Conservation (phyloP, 768 basidiomycete genomes). For the Rhodotorula paludigena region DNA sequence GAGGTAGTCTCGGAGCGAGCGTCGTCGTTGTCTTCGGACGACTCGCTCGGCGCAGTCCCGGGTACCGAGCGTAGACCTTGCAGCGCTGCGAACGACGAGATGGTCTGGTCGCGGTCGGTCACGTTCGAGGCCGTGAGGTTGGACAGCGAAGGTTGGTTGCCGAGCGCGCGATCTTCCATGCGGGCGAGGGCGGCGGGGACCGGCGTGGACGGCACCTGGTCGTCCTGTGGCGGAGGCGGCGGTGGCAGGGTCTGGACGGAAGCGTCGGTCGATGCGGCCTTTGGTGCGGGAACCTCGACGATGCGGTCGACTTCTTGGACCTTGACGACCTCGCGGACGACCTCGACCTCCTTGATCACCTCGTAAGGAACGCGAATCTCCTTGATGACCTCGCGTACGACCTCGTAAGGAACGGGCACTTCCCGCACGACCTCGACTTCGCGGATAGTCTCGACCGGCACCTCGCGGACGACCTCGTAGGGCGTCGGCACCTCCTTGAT, state of each 20-base stretch:
- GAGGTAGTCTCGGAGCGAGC: constrained; percentile 7
- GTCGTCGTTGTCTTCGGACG: constrained; percentile 5
- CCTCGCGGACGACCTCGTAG: constrained; percentile 42
- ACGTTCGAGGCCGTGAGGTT: constrained; percentile 11
- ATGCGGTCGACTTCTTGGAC: constrained; percentile 35
- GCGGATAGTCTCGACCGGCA: constrained; percentile 25
- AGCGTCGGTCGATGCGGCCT: constrained; percentile 11
- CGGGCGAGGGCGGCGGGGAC: neutral
- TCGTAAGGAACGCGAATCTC: constrained; percentile 9
- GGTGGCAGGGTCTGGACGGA: constrained; percentile 12
- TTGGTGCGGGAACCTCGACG: constrained; percentile 18
- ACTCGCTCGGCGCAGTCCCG: neutral
- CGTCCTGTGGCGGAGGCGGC: too few species aligned
- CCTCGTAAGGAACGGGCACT: constrained; percentile 26
- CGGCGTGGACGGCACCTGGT: neutral
- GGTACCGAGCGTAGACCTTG: constrained; percentile 1
- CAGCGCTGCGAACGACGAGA: constrained; percentile 21
- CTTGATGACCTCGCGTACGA: constrained; percentile 33
- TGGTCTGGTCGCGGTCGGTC: constrained; percentile 21
- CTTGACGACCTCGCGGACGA: constrained; percentile 12
- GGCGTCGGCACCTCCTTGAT: constrained; percentile 37
- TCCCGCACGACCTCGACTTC: constrained; percentile 41
- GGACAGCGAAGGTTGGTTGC: constrained; percentile 21
- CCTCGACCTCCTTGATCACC: constrained; percentile 4
- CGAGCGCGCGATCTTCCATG: constrained; percentile 37